Evolutionary conservation across 352 stramenopile genomes (phyloP), one percentile per base, ranked within the genome.

Genomic region (Phytophthora palmivora): DNA sequence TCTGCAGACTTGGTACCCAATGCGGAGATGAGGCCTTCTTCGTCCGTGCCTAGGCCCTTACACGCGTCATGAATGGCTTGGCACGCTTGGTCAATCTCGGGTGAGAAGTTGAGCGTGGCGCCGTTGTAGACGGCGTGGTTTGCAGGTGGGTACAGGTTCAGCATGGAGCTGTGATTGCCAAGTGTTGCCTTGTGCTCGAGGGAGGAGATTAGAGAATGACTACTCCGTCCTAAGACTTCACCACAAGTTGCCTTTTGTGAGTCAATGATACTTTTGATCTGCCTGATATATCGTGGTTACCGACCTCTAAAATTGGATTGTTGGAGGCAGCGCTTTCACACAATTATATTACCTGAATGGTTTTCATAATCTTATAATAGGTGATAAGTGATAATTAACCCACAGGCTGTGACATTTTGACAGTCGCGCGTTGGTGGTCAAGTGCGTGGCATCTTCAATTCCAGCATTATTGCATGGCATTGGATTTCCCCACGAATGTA

Each of bases 41-140:
- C 72, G 48, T 93, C 75, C 32, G 82, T 89, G 62, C 84, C 78
- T 16, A 91, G 45, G 18, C 84, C 82, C 52, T 87, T 82, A 68
- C 74, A 88, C 30, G 86, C 86, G 42, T 81, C 68, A 49, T 89
- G 50, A 60, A 92, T 89, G 49, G 75, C 67, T 38, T 92, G 67
- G 44, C 58, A 78, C 0, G 72, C 56, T 15, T 76, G 57, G 47
- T 92, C 83, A 34, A 90, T 76, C 21, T 81, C 67, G 0, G 70
- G 56, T 1, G 68, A 58, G 63, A 82, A 89, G 37, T 60, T 62
- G 19, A 89, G 57, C 38, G 53, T 49, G 33, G 60, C 53, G 44
- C 83, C 82, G 33, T 78, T 76, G 78, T 82, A 85, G 36, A 86
- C 58, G 58, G 77, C 75, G 70, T 90, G 78, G 46, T 79, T 80